Conservation (phyloP, 2,329 filamentous ascomycete species). For the Clonostachys rosea region DNA sequence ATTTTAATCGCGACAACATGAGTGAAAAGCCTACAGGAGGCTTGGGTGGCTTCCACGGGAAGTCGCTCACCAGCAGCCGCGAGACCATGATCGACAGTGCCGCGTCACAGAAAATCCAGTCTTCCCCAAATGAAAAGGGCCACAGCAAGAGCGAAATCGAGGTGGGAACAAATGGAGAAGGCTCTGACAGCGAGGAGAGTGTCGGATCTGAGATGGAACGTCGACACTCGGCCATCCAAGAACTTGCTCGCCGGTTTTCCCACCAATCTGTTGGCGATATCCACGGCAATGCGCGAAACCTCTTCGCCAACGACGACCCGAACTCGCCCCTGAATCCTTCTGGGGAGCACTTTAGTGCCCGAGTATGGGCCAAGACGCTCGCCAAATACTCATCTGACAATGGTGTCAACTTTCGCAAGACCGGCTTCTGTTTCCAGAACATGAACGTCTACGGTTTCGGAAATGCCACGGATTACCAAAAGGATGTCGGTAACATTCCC, state of each 20-base stretch:
- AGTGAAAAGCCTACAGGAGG: too few species aligned
- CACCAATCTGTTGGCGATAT: neutral
- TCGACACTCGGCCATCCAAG: conserved; percentile 41
- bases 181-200: conserved; percentile 20
- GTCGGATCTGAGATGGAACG: conserved; percentile 36
- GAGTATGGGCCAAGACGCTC: conserved; percentile 57
- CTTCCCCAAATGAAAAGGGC: too few species aligned
- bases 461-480: conserved; percentile 34
- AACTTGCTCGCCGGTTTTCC: conserved; percentile 44
- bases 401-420: conserved; percentile 53
- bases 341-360: conserved; percentile 46
- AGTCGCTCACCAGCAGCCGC: too few species aligned
- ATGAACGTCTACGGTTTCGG: conserved; percentile 36
- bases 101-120: too few species aligned
- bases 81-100: too few species aligned
- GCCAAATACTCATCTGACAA: conserved; percentile 45
- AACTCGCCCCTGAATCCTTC: conserved; percentile 48
- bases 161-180: too few species aligned
- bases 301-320: conserved; percentile 14
- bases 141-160: too few species aligned
- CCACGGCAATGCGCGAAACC: neutral
- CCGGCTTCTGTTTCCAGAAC: conserved; percentile 51
- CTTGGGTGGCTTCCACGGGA: too few species aligned
- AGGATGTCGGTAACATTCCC: conserved; percentile 28
- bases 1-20: too few species aligned